These are phyloP conservation scores for Fusarium sp. DNA, from an alignment of 2,329 filamentous ascomycete genomes.

Conservation along the genomic window DNA sequence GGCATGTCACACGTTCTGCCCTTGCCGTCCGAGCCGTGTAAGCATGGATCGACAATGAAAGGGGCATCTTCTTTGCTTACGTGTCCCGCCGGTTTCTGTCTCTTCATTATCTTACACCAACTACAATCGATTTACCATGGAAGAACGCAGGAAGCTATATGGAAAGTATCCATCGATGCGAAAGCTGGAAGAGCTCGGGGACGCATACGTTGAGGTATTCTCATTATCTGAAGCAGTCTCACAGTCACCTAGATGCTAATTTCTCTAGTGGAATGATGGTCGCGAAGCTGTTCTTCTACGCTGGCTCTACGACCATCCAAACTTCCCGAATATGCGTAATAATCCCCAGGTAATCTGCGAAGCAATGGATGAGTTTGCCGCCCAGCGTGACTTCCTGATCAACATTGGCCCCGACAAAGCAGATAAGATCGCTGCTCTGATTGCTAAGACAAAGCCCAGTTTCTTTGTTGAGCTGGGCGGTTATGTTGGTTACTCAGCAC, in stretches of 20 bases:
- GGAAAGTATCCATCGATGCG: neutral
- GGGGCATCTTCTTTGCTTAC: neutral
- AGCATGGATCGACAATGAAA: neutral
- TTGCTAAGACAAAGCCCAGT: neutral
- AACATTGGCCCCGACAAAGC: neutral
- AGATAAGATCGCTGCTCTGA: neutral
- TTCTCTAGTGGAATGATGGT: neutral
- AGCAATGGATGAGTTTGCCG: neutral
- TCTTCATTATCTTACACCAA: neutral
- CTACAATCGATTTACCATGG: neutral
- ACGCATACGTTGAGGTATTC: neutral
- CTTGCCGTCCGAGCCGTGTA: neutral
- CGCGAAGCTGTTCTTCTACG: neutral
- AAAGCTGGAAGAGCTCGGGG: neutral
- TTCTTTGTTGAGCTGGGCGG: neutral
- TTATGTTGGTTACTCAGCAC: neutral
- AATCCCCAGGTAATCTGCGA: neutral
- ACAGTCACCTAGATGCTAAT: no score
- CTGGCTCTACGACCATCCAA: neutral
- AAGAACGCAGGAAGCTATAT: neutral
- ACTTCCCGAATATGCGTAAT: neutral
- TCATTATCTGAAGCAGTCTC: neutral
- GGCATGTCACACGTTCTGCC: neutral
- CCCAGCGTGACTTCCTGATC: neutral
- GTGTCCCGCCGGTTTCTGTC: accelerated